These are phyloP conservation scores for Ceratocystis ficicola DNA, from an alignment of 2,329 filamentous ascomycete genomes.

Conservation along the genomic window DNA sequence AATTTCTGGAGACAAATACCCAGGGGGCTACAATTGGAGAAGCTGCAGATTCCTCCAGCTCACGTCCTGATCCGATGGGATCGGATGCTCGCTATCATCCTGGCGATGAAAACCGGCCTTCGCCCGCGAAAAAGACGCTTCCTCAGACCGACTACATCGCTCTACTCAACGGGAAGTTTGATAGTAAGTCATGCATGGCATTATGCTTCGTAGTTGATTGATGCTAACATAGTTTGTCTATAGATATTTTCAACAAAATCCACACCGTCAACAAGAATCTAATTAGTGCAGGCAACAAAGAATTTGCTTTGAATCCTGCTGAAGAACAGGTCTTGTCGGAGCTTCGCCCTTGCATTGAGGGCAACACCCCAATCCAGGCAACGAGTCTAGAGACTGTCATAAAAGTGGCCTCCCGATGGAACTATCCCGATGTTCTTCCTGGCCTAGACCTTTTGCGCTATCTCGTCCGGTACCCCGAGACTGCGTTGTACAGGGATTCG, in stretches of 20 bases:
- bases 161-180: conserved; percentile 54
- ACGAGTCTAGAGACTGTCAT: conserved; percentile 51
- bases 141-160: conserved; percentile 70
- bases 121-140: conserved; percentile 42
- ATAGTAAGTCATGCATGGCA: conserved; percentile 31
- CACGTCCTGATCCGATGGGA: conserved; percentile 61
- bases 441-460: conserved; percentile 82
- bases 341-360: conserved; percentile 53
- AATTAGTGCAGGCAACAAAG: conserved; percentile 58
- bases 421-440: conserved; percentile 65
- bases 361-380: conserved; percentile 37
- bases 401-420: conserved; percentile 67
- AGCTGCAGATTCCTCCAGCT: conserved; percentile 26
- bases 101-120: conserved; percentile 40
- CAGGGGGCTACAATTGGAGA: conserved; percentile 73
- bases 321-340: conserved; percentile 52
- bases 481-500: conserved; percentile 48
- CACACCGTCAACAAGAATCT: conserved; percentile 62
- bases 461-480: conserved; percentile 54
- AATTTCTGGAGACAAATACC: conserved; percentile 85
- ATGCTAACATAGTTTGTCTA: conserved; percentile 26
- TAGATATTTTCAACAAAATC: conserved; percentile 64
- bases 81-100: conserved; percentile 68
- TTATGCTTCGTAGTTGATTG: background rate
- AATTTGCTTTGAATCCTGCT: conserved; percentile 57